These are phyloP conservation scores for Penicillium sp. DNA, from an alignment of 2,329 filamentous ascomycete genomes.

Conservation along the genomic window DNA sequence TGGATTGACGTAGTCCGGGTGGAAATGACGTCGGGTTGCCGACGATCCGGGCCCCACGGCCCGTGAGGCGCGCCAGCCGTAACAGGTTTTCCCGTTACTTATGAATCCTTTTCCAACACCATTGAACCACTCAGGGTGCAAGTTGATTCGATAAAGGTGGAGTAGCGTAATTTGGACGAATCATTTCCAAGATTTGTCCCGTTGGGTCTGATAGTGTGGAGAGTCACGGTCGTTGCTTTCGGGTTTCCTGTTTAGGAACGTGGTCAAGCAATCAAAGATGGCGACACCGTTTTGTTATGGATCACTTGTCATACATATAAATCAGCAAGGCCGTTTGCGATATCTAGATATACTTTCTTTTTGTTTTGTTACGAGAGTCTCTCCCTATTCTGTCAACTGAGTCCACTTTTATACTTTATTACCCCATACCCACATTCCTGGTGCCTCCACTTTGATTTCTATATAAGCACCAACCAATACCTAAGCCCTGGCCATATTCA, in stretches of 20 bases:
- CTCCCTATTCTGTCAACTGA: background rate
- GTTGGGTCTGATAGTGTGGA: background rate
- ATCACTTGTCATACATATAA: slow-evolving; percentile 1
- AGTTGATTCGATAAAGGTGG: background rate
- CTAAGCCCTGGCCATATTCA: background rate
- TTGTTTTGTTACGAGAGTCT: background rate
- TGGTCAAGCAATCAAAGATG: background rate
- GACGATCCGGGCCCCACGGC: slow-evolving; percentile 5
- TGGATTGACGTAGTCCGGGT: slow-evolving; percentile 11
- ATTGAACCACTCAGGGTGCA: slow-evolving; percentile 5
- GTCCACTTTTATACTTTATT: slow-evolving; percentile 2
- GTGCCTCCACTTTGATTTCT: background rate
- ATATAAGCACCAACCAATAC: background rate
- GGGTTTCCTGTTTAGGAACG: background rate
- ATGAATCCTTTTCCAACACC: background rate
- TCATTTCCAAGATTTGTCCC: background rate
- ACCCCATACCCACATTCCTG: slow-evolving; percentile 1
- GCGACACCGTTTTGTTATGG: background rate
- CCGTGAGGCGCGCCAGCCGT: background rate
- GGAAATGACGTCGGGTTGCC: slow-evolving; percentile 14
- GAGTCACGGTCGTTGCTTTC: background rate
- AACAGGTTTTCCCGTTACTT: slow-evolving; percentile 13
- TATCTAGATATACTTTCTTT: background rate
- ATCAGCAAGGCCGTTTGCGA: background rate
- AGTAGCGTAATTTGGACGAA: background rate